Evolutionary conservation across 768 basidiomycete genomes (phyloP), one percentile per base, ranked within the genome.

Genomic region (Podaxis sp.): DNA sequence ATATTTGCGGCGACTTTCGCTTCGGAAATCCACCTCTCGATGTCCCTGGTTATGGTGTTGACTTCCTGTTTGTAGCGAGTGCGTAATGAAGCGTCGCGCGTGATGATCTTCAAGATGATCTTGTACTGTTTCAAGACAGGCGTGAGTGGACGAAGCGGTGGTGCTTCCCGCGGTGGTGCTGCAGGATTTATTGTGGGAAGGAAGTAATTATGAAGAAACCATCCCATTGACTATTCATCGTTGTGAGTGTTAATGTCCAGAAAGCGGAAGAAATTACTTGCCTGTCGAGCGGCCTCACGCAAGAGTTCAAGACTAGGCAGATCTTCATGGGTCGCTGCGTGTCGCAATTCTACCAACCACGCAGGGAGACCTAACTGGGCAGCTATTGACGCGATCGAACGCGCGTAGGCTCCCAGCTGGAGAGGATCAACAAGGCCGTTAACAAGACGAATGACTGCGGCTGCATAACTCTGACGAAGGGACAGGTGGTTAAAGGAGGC

Each of bases 251-350:
- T 56, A 37, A 63, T 17, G 57, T 55, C 40, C 52, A 41, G 57
- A 58, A 37, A 57, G 19, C 63, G n/a, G 37, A 25, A 19, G 11
- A 58, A 55, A 2, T 13, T 22, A 41, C 66, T 57, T 63, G 80
- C 94, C 83, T 96, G 89, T 59, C 81, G 79, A 36, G 88, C 85
- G 0, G 88, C 94, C 63, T 92, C 86, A 58, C 90, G 83, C 17
- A 97, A 80, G 4, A 95, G 74, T 57, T 88, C 86, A 9, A 98
- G 78, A 66, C 89, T 89, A 0, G 96, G 97, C 12, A 98, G 76
- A 64, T 96, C 93, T 69, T 98, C 96, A 69, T 98, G 97, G 1
- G 97, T 99, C 12, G 93, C 93, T 27, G 94, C 93, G 76, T 98
- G 97, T 43, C 97, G 82, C 11, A 98, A 79, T 66, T 96, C 93